phyloP scores from a whole-genome alignment of 148 eudicot genomes.

The Mesembryanthemum crystallinum region DNA sequence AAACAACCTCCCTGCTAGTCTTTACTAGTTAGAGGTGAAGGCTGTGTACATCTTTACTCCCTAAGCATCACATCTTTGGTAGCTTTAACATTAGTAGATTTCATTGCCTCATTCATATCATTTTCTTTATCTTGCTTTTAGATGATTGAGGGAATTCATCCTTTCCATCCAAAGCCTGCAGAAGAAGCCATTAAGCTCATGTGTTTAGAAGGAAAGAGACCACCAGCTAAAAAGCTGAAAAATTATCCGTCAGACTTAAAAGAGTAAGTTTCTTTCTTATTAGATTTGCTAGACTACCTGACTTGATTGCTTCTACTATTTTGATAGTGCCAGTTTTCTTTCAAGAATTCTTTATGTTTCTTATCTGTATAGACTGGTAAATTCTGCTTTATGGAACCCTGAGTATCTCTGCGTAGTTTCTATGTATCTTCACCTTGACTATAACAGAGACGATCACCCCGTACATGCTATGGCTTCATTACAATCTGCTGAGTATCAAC shows the following conservation, averaged over 20 bases:
- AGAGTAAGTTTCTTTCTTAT: constrained; percentile 59
- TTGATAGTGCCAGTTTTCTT: background rate
- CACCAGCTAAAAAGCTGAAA: constrained; percentile 68
- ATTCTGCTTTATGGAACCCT: background rate
- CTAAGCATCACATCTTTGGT: too few species aligned
- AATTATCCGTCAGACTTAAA: constrained; percentile 75
- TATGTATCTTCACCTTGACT: too few species aligned
- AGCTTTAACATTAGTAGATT: too few species aligned
- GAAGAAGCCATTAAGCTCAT: constrained; percentile 67
- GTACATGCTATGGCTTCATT: background rate
- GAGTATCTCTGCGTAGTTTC: background rate
- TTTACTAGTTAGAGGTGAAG: too few species aligned
- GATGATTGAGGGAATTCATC: constrained; percentile 91
- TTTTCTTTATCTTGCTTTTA: constrained; percentile 22
- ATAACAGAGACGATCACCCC: too few species aligned
- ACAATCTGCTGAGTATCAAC: constrained; percentile 1
- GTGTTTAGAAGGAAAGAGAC: constrained; percentile 80
- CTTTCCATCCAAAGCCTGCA: constrained; percentile 73
- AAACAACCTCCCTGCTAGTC: too few species aligned
- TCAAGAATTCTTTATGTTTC: background rate
- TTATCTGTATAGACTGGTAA: background rate
- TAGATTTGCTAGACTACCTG: background rate
- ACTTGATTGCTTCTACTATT: background rate
- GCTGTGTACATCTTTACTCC: too few species aligned
- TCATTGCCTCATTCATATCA: constrained; percentile 4